Conservation (phyloP, 1,139 yeast genomes). For the Hyphopichia khmerensis region DNA sequence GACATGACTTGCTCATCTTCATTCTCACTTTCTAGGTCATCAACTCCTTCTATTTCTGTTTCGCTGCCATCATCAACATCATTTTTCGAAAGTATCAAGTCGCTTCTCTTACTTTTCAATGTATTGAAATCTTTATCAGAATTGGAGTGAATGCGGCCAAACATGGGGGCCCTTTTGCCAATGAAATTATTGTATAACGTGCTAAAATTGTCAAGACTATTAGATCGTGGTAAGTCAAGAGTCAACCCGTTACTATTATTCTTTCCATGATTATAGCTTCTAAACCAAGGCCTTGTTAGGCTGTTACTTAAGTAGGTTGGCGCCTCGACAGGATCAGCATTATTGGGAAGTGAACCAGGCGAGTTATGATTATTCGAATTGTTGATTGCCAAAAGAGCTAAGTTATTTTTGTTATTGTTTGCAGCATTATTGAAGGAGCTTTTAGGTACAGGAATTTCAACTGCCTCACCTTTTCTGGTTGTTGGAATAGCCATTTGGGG, state of each 20-base stretch:
- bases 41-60: slow-evolving; percentile 16
- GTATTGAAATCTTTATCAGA: slow-evolving; percentile 13
- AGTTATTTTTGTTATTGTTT: slow-evolving; percentile 2
- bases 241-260: slow-evolving; percentile 6
- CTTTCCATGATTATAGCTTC: slow-evolving; percentile 16
- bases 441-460: slow-evolving; percentile 61
- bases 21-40: slow-evolving; percentile 38
- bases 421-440: slow-evolving; percentile 17
- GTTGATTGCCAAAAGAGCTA: slow-evolving; percentile 6
- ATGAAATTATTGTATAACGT: slow-evolving; percentile 19
- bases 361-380: slow-evolving; percentile 4
- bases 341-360: not conserved
- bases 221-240: slow-evolving; percentile 13
- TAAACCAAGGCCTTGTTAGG: slow-evolving; percentile 19
- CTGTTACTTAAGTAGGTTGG: not conserved
- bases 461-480: slow-evolving; percentile 73
- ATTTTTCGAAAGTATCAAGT: slow-evolving; percentile 4
- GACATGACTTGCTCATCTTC: slow-evolving; percentile 59
- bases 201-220: slow-evolving; percentile 22
- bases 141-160: slow-evolving; percentile 14
- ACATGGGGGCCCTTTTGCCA: slow-evolving; percentile 17
- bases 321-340: not conserved
- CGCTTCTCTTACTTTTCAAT: slow-evolving; percentile 5
- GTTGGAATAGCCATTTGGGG: slow-evolving; percentile 85
- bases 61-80: slow-evolving; percentile 7